These are phyloP conservation scores for Trichoderma erinaceum DNA, from an alignment of 495 filamentous ascomycete species.

Conservation along the genomic window DNA sequence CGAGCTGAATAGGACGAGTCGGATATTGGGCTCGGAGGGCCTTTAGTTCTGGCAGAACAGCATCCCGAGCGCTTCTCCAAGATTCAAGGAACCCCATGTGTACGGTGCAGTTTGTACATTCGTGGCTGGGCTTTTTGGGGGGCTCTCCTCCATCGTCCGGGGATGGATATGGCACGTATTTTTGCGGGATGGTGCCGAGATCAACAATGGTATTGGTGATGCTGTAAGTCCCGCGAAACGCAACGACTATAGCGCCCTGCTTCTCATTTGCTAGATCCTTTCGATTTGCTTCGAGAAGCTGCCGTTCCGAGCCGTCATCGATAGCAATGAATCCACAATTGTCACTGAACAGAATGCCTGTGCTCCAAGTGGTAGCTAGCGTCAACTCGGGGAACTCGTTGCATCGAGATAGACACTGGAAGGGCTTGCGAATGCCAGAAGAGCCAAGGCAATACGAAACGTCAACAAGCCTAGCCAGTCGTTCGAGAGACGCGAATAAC, in stretches of 20 bases:
- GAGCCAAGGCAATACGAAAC: slow-evolving; percentile 90
- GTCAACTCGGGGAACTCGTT: slow-evolving; percentile 71
- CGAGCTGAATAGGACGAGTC: slow-evolving; percentile 64
- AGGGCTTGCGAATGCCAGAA: slow-evolving; percentile 72
- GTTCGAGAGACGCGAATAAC: slow-evolving; percentile 78
- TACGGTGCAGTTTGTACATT: slow-evolving; percentile 80
- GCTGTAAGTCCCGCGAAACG: slow-evolving; percentile 92
- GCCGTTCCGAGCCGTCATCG: slow-evolving; percentile 50
- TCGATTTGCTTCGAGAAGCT: background rate
- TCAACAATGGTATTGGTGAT: slow-evolving; percentile 85
- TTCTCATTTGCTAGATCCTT: slow-evolving; percentile 10
- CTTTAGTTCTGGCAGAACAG: slow-evolving; percentile 56
- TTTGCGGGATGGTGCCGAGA: slow-evolving; percentile 78
- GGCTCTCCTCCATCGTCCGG: slow-evolving; percentile 31
- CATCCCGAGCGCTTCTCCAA: slow-evolving; percentile 65
- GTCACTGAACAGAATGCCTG: slow-evolving; percentile 78
- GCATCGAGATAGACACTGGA: slow-evolving; percentile 79
- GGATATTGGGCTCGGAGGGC: slow-evolving; percentile 53
- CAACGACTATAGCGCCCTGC: slow-evolving; percentile 62
- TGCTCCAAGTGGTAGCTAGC: slow-evolving; percentile 82
- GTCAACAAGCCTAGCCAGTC: slow-evolving; percentile 81
- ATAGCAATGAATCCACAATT: slow-evolving; percentile 91
- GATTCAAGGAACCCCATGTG: slow-evolving; percentile 83
- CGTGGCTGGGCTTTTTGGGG: slow-evolving; percentile 27
- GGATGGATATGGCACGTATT: slow-evolving; percentile 79